Evolutionary conservation across 331 rosid genomes (phyloP), one percentile per base, ranked within the genome.

Genomic region (Malus hybrid): DNA sequence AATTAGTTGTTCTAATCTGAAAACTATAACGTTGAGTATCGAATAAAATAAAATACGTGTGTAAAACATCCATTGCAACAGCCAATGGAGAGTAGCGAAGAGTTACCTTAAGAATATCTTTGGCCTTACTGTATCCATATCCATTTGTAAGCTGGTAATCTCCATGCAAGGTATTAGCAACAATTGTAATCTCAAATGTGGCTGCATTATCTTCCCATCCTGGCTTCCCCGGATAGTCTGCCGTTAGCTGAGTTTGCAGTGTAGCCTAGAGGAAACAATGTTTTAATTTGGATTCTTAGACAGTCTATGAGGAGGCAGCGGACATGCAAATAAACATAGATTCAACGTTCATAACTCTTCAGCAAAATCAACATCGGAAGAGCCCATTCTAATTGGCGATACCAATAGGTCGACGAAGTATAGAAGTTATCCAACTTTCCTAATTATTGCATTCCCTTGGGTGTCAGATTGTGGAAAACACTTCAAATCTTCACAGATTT

Each of bases 101-200:
- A 69, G 67, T 84, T 88, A 93, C 98, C 93, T 82, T 76, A 72
- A 88, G 90, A 86, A 92, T 84, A 10, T 80, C 84, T 68, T 79
- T 79, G 31, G 96, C 99, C 65, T 55, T 83, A n/a, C 80, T 74
- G 67, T 79, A 88, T 69, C 93, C 92, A 76, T 92, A 85, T 71
- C 96, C 99, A 73, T 92, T 94, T 46, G 96, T 90, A 78, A 94
- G 92, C 84, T 94, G 99, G 86, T 85, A 94, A 86, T 92, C 99
- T 85, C 99, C 96, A 67, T 82, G 97, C 76, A 94, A 83, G 63
- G 44, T 78, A 81, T 90, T 92, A 29, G 86, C 67, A 39, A 83
- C 85, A 76, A 90, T 82, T 24, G 60, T 80, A 89, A 92, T 82
- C 80, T 91, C 92, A 83, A 94, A 94, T 7, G 97, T 87, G 71